Percentiles rank a stretch among this genome's conserved stretches.
Evolutionary conservation across 306 rosid genomes (phyloP).

Genomic region (Biancaea sappan): DNA sequence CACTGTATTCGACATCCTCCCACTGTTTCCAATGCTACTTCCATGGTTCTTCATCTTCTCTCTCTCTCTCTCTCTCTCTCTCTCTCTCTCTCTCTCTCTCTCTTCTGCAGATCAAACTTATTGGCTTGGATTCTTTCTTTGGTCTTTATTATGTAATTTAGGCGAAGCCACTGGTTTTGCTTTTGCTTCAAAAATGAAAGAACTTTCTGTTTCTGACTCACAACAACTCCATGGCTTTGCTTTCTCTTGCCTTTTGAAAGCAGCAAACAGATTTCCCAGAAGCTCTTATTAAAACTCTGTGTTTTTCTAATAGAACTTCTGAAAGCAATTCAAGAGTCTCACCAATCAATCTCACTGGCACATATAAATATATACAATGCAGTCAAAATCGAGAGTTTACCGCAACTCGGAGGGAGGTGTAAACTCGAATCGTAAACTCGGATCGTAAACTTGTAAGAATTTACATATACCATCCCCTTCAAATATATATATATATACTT

Average conservation of each 20-base stretch:
- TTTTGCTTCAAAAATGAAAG: conserved; percentile 60
- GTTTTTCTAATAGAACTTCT: conserved; percentile 3
- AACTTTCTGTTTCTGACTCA: conserved; percentile 26
- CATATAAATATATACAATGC: no score
- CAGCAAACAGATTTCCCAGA: conserved; percentile 35
- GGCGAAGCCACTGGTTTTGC: conserved; percentile 44
- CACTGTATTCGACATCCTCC: conserved; percentile 65
- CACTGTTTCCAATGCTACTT: conserved; percentile 57
- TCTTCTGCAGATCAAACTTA: conserved; percentile 23
- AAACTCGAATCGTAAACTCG: no score
- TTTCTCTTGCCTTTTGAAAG: conserved; percentile 50
- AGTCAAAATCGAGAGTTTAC: no score
- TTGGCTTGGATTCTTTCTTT: neutral
- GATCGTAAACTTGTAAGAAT: no score
- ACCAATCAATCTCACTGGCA: neutral
- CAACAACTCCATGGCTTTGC: conserved; percentile 27
- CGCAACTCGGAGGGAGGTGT: no score
- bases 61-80: neutral
- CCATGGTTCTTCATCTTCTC: conserved; percentile 58
- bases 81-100: no score
- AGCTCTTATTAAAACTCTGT: neutral
- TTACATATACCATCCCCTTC: no score
- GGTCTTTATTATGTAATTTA: conserved; percentile 29
- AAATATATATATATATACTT: no score
- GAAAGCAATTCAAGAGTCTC: conserved; percentile 18